Evolutionary conservation across 805 yeast species (phyloP), one percentile per base, ranked within the genome.

Genomic region (Candida insectorum): DNA sequence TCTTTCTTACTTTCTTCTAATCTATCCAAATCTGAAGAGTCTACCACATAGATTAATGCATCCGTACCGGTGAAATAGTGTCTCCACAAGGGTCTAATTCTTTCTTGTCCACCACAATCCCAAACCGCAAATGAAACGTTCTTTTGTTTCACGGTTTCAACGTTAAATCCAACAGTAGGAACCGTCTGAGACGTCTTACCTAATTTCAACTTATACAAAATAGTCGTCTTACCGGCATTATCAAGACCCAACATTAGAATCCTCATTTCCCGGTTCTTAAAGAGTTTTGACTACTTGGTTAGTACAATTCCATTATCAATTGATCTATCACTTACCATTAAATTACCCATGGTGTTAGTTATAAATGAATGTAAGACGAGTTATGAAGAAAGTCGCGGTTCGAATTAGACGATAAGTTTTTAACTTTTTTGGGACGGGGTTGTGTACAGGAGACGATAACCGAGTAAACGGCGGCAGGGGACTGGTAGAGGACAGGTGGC

Each of bases 101-200:
- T 89, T 69, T 88, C 96, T 75, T 91, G 97, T 79, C 97, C 97
- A 84, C 97, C 97, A 53, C 89, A 96, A 79, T 91, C 97, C 97
- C 97, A 88, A 47, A 88, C 96, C 41, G 96, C 87, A 73, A 88
- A 88, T 27, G 95, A 83, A 66, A 88, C 86, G 81, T 88, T 88
- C 74, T 88, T 88, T 77, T 88, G 87, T 74, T 88, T 96, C 56
- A 88, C 96, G 43, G 96, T 88, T 71, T 88, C 97, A 52, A 88
- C 97, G 65, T 89, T 89, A 66, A 89, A 89, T 2, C 96, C 96
- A 15, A 87, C 95, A 0, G 96, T 89, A 15, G 96, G 96, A 4
- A 87, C 93, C 0, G 95, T 85, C 26, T 85, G 78, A 41, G 69
- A 74, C 7, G 84, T 73, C 50, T 65, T 85, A 38, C 89, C 88